These are phyloP conservation scores for Sarocladium kiliense DNA, from an alignment of 2,329 filamentous ascomycete species.

Conservation along the genomic window DNA sequence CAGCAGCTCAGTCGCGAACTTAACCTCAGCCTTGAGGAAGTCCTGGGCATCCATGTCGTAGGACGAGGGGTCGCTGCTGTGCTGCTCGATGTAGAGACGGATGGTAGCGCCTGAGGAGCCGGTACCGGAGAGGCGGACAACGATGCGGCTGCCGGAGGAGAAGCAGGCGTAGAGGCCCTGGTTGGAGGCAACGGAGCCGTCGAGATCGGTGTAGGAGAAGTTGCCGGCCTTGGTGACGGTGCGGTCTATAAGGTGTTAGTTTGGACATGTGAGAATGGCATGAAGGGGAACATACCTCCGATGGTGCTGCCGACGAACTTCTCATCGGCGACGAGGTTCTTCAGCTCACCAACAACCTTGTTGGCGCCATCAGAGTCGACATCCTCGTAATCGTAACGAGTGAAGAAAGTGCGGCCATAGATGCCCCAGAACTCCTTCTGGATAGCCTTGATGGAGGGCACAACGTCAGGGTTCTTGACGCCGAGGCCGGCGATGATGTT, in stretches of 20 bases:
- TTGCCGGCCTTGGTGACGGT: constrained; percentile 88
- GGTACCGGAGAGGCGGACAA: constrained; percentile 91
- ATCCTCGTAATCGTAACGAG: constrained; percentile 96
- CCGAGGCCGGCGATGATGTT: constrained; percentile 97
- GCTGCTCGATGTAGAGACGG: constrained; percentile 94
- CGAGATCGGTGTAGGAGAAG: constrained; percentile 98
- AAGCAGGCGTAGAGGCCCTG: constrained; percentile 95
- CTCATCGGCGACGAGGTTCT: constrained; percentile 68
- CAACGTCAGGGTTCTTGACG: constrained; percentile 70
- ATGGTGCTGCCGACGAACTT: constrained; percentile 79
- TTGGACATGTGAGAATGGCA: not conserved
- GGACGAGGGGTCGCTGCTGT: constrained; percentile 74
- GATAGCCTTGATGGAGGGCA: constrained; percentile 90
- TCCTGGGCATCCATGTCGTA: constrained; percentile 84
- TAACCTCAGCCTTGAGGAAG: constrained; percentile 86
- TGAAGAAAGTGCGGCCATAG: constrained; percentile 98
- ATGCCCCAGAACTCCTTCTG: constrained; percentile 95
- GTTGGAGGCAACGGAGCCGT: constrained; percentile 91
- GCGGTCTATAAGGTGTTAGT: constrained; percentile 44
- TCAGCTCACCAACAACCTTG: constrained; percentile 80
- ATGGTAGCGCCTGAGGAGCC: constrained; percentile 95
- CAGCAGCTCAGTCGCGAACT: constrained; percentile 76
- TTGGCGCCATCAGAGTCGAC: constrained; percentile 87
- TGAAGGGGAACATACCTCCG: constrained; percentile 46
- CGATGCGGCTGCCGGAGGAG: constrained; percentile 88